Evolutionary conservation across 257 asterid species (phyloP), one percentile per base, ranked within the genome.

Genomic region (Penstemon newberryi): DNA sequence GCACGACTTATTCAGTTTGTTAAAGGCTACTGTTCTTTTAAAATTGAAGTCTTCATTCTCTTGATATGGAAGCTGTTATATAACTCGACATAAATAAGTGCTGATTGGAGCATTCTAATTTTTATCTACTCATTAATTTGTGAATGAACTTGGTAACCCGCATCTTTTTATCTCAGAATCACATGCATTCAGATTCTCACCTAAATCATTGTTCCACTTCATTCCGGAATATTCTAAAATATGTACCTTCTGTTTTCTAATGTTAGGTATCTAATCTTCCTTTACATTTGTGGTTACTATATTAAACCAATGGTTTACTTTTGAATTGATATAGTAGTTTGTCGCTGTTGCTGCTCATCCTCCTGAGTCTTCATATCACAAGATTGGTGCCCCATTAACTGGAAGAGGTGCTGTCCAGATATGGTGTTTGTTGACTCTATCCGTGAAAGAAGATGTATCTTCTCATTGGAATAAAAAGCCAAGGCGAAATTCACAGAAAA

Each of bases 271-370:
- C 33, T 57, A 39, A n/a, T 63, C 36, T 52, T 45, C 8, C 9
- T 46, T 58, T 42, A 39, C 72, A 57, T 54, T 25, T 25, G 15
- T 45, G 65, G 45, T 44, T 61, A 4, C 15, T 55, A 56, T 39
- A 15, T 55, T 78, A 52, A 69, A 54, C 13, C 39, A 38, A 5
- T 78, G 40, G 66, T 56, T 67, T 41, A 59, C 63, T 70, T 60
- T 53, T 73, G 33, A 64, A 64, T 66, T 77, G 73, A 58, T 70
- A 43, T 68, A 42, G 77, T 72, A 94, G 99, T 91, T 91, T 75
- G 79, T 94, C 38, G 99, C 97, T 60, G 85, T 94, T 83, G 95
- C 97, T 64, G 81, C 95, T 56, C 92, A 94, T 78, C 96, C 99
- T 69, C 96, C 97, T 51, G 89, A 83, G 61, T 91, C 97, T 68